These are phyloP conservation scores for Starmerella riodocensis DNA, from an alignment of 805 yeast species.

Conservation along the genomic window DNA sequence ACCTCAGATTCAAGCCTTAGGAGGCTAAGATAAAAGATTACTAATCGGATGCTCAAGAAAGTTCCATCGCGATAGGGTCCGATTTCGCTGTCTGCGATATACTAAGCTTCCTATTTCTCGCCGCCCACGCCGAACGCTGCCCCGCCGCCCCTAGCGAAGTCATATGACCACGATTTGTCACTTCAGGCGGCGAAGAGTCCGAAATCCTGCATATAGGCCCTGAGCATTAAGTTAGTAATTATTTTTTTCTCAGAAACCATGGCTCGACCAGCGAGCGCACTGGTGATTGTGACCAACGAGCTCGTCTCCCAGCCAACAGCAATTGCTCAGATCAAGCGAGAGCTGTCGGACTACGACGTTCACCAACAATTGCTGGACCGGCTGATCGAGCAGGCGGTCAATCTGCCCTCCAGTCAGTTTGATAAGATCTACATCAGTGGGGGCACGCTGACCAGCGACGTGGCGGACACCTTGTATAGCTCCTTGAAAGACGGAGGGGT, in stretches of 20 bases:
- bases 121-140: no score
- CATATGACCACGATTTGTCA: no score
- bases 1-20: no score
- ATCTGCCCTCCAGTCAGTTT: conserved; percentile 24
- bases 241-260: neutral
- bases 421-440: conserved; percentile 23
- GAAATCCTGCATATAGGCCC: no score
- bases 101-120: no score
- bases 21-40: no score
- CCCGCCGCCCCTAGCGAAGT: no score
- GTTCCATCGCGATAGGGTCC: no score
- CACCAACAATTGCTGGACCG: conserved; percentile 31
- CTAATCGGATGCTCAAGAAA: no score
- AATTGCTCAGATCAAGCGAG: conserved; percentile 14
- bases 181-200: no score
- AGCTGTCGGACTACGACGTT: conserved; percentile 12
- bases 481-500: conserved; percentile 26
- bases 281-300: conserved; percentile 19
- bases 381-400: conserved; percentile 25
- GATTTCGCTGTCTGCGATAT: no score
- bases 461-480: conserved; percentile 23
- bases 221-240: no score
- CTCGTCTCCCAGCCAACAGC: conserved; percentile 20
- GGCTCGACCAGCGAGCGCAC: conserved; percentile 5
- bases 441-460: conserved; percentile 16